Evolutionary conservation across 495 filamentous ascomycete species (phyloP), one percentile per base, ranked within the genome.

Genomic region (Penicillium robsamsonii): DNA sequence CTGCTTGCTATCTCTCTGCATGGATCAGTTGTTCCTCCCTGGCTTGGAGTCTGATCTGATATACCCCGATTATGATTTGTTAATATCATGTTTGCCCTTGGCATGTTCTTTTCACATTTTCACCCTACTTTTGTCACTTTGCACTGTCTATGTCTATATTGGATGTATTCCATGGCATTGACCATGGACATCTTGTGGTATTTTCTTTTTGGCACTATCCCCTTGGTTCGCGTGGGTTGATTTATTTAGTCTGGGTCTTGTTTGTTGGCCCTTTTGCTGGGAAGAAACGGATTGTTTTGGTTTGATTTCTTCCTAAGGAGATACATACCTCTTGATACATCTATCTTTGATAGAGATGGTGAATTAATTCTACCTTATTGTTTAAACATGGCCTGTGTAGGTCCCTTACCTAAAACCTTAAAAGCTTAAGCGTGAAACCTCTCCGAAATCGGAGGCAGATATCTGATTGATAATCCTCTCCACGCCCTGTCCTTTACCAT

Each of bases 1-100:
- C 25, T 46, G 48, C 33, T 40, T 51, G 40, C 25, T 20, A 17
- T 25, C 15, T 27, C 24, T 38, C 25, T 62, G 53, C 53, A 57
- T 67, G 51, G 37, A 60, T 55, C 52, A 56, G 10, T 30, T 46
- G 27, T 55, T 43, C 35, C 12, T 62, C 65, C 59, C 62, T 60
- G 62, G 59, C 56, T 65, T 63, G 62, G 65, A 65, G 47, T 54
- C 56, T 60, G 44, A 57, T 37, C 54, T 50, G 59, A 57, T 57
- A 67, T 51, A 15, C 46, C 47, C 55, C 12, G 46, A 27, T 50
- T 51, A 50, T 61, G 65, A 66, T 58, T 25, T 60, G 65, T 62
- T 60, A 60, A 63, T 60, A 50, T 43, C 22, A 44, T 46, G 35
- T 51, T 46, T 9, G 7, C 13, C 7, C 40, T 9, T 5, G 11